Base-by-base conservation (phyloP, 2,329 filamentous ascomycete species). In the Fusarium albidum region DNA sequence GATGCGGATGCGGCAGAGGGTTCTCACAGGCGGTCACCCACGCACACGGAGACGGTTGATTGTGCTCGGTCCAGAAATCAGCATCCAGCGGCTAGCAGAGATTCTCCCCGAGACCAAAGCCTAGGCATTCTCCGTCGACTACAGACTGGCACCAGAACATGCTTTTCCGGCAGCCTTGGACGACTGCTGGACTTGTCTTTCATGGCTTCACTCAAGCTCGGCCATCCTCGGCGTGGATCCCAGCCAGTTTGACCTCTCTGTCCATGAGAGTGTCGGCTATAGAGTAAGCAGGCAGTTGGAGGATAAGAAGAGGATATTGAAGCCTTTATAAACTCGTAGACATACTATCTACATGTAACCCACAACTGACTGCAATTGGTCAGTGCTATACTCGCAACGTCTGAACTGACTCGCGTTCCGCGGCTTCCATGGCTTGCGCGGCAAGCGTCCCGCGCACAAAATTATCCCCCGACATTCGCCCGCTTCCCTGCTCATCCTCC, bases 101-200 rank as follows among this genome's bases (percentile, higher is more conserved):
- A 7, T 27, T 2, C 27, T 42, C 26, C 15, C 39, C 15, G 35
- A 48, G 15, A 55, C 46, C 18, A 37, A 46, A 15, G 51, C 51
- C 3, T 47, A 47, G 35, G 26, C 42, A 8, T 55, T 55, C 33
- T 55, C 52, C 8, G 52, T 59, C 10, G 49, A 59, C 18, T 59
- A 56, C 26, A 43, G 56, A 3, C 38, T 49, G 1, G 52, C 52
- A 8, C 52, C 56, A 9, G 52, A 59, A 13, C n/a, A 32, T 15
- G 32, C 29, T 1, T 42, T 43, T 26, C 52, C 56, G 2, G 32
- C 17, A 1, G 33, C 56, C 1, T 15, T 52, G 2, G 17, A 59
- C 3, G 56, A 59, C 26, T 56, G 48, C 28, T 52, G 45, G 26
- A 29, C 44, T 9, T 27, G 26, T 1, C 15, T 57, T 2, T 2